Base-by-base conservation (phyloP, 2,329 filamentous ascomycete genomes). In the Trichophaea hybrida region DNA sequence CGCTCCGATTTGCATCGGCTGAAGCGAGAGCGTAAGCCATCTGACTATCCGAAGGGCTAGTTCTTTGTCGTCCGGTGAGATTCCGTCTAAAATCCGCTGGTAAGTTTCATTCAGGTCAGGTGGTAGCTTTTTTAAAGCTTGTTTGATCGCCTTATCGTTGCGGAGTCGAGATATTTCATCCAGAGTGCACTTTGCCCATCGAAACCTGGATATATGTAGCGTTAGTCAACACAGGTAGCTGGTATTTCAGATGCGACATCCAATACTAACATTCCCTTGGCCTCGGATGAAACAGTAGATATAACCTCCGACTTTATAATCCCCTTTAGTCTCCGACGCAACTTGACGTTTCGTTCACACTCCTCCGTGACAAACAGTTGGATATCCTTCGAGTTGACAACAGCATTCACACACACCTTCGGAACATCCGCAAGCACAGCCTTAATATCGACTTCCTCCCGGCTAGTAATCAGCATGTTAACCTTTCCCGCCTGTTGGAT, bases 1-100 rank as follows among this genome's bases (percentile, higher is more conserved):
- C 58, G 72, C 69, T 13, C 62, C 54, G 10, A 73, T 46, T 10
- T 35, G 38, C 10, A 72, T 58, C 1, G 69, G 69, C 31, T 64
- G 56, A 31, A 58, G 15, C 1, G 69, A 69, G 58, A 59, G 69
- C 5, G 63, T 51, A 4, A 72, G 60, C 63, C 64, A 71, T 40
- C 66, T 66, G 5, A 71, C 58, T 12, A 71, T 63, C 35, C 59
- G 62, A 1, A 65, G 58, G 7, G 69, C 68, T 43, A 68, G 17
- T 49, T 61, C 35, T 15, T 34, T 44, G 17, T 68, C 53, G 59
- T 1, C 55, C 33, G 4, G 59, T 15, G 44, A 71, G 71, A 5
- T 53, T 55, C 34, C 10, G 1, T 50, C 13, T 8, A 72, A 61
- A 6, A 69, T 71, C 43, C 67, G 61, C n/a, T 63, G 63, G 34